These are phyloP conservation scores for Silene vulgaris DNA, from an alignment of 179 eudicot genomes.

Conservation along the genomic window DNA sequence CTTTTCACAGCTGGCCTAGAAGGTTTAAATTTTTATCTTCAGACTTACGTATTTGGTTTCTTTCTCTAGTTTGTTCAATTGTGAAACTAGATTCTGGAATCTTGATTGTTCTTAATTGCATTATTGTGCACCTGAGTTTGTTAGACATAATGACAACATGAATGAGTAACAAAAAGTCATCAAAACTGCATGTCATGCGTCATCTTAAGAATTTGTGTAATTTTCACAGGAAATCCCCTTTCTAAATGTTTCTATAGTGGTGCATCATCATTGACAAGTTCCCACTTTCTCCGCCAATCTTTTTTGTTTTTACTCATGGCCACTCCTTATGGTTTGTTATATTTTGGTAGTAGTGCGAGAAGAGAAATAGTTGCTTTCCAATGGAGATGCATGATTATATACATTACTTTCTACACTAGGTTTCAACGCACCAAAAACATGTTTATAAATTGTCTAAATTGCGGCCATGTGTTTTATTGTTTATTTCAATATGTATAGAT, in stretches of 20 bases:
- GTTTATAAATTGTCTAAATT: background rate
- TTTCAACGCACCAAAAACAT: background rate
- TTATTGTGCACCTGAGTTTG: conserved; percentile 3
- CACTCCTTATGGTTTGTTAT: background rate
- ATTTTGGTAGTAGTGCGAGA: background rate
- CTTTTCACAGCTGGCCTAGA: conserved; percentile 94
- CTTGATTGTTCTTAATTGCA: background rate
- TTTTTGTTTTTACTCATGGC: background rate
- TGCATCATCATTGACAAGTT: background rate
- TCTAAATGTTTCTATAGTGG: background rate
- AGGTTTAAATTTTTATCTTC: conserved; percentile 41
- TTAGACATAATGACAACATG: background rate
- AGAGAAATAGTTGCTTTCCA: background rate
- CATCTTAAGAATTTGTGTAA: background rate
- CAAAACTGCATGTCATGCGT: background rate
- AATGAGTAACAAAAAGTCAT: background rate
- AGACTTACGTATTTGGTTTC: conserved; percentile 16
- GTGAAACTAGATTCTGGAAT: background rate
- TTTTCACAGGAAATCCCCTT: background rate
- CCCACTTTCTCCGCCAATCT: background rate
- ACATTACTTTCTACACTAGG: background rate
- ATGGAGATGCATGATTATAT: background rate
- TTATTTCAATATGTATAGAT: background rate
- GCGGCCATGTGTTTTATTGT: background rate
- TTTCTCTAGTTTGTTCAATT: background rate